Percentiles rank a stretch among this genome's conserved stretches.
phyloP scores from a whole-genome alignment of 371 early-diverging fungal species.

The Cokeromyces recurvatus region DNA sequence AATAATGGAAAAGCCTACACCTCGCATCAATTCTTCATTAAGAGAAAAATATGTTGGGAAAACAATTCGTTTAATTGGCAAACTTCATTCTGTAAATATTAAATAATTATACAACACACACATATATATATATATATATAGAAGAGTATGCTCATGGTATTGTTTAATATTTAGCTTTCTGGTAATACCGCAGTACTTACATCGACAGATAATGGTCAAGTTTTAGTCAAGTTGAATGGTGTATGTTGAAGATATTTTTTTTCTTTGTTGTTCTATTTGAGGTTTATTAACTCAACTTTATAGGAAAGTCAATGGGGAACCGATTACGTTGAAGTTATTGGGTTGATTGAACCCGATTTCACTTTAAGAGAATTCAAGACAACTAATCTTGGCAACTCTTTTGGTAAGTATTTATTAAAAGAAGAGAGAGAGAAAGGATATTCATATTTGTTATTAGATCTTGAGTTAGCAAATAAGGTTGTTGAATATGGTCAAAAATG shows the following conservation, averaged over 20 bases:
- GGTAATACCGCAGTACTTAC: constrained; percentile 49
- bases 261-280: background rate
- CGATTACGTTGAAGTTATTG: constrained; percentile 42
- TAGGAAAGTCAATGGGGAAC: constrained; percentile 44
- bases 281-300: background rate
- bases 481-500: constrained; percentile 36
- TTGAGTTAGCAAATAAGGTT: constrained; percentile 40
- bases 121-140: too few species aligned
- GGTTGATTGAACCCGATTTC: constrained; percentile 33
- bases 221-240: constrained; percentile 44
- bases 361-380: constrained; percentile 39
- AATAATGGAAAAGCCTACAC: constrained; percentile 69
- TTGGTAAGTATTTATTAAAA: constrained; percentile 21
- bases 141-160: too few species aligned
- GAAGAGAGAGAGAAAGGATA: background rate
- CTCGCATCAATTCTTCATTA: constrained; percentile 56
- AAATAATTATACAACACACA: too few species aligned
- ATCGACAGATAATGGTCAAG: constrained; percentile 48
- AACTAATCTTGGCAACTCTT: constrained; percentile 30
- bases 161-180: constrained; percentile 30
- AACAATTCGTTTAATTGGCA: constrained; percentile 53
- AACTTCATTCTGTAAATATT: constrained; percentile 46
- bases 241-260: constrained; percentile 23
- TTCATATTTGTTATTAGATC: constrained; percentile 20
- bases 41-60: constrained; percentile 49